phyloP scores from a whole-genome alignment of 345 rosid genomes.

The Anastatica hierochuntica region DNA sequence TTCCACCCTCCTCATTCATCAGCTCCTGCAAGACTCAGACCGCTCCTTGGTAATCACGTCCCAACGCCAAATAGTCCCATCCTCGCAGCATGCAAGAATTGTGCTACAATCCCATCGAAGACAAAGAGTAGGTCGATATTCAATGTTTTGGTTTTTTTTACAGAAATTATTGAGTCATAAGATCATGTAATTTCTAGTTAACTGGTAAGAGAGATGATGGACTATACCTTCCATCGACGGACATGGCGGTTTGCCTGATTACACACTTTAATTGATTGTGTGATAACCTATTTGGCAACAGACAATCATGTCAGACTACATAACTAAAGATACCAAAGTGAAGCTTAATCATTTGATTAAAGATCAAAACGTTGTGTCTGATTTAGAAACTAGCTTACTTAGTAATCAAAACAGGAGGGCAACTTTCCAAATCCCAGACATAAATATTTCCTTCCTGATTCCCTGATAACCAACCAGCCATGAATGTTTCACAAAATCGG shows the following conservation, averaged over 20 bases:
- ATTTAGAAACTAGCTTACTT: conserved; percentile 33
- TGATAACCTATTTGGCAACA: conserved; percentile 43
- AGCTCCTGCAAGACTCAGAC: too few relatives aligned
- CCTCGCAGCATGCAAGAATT: conserved; percentile 87
- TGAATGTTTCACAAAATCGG: too few relatives aligned
- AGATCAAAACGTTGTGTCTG: neutral
- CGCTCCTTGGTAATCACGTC: conserved; percentile 39
- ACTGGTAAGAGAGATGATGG: neutral
- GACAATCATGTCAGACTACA: conserved; percentile 14
- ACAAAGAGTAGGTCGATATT: too few relatives aligned
- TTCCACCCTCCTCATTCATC: neutral
- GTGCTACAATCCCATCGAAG: conserved; percentile 45
- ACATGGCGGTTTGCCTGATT: conserved; percentile 93
- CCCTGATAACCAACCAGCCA: conserved; percentile 38
- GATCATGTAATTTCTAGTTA: neutral
- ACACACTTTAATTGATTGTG: conserved; percentile 69
- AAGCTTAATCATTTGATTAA: neutral
- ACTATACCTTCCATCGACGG: conserved; percentile 76
- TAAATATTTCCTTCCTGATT: conserved; percentile 90
- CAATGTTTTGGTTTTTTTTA: too few relatives aligned
- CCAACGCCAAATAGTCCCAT: conserved; percentile 96
- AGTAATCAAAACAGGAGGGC: conserved; percentile 90
- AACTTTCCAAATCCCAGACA: conserved; percentile 88
- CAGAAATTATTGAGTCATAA: conserved; percentile 3
- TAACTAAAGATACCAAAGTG: too few relatives aligned